Base-by-base conservation (phyloP, 2,329 filamentous ascomycete species). In the Alternaria infectoria region DNA sequence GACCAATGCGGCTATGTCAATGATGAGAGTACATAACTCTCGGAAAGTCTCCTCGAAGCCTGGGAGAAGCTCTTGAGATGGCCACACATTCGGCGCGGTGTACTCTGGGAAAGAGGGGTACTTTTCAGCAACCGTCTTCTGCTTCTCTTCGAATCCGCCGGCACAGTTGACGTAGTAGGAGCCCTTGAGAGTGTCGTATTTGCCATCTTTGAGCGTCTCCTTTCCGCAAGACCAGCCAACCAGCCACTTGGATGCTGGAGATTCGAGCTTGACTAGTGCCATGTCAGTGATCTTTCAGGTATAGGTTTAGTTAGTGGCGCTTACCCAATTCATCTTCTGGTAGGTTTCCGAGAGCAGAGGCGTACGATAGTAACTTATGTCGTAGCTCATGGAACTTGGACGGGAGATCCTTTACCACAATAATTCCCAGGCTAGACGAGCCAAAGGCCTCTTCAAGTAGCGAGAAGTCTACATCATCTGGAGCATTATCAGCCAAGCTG, bases 51-150 rank as follows among this genome's bases (percentile, higher is more conserved):
- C 80, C 63, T 88, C 87, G 82, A 97, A 97, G 0, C 91, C 91
- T 0, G 93, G 92, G 2, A 98, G 84, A 1, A 88, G 83, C 4
- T 83, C 80, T 52, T 90, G 85, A 0, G 83, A 80, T 0, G 95
- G 96, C 96, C 96, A 99, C 61, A 97, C 86, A 77, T 97, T 98
- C 1, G 92, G 89, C 6, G 91, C 90, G 1, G 96, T 91, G 80
- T 98, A 97, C 80, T 97, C 94, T 3, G 93, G 89, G 73, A 97
- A 92, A 61, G 90, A 87, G 0, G 91, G 90, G 66, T 84, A 86
- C 64, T 80, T 77, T 13, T 82, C 72, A 40, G 74, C 74, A 13
- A 81, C 65, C 8, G 72, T 58, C 46, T 91, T 86, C 64, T 92
- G 81, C 23, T 75, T 66, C 17, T 74, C 86, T 75, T 92, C 92